phyloP scores from a whole-genome alignment of 2,329 filamentous ascomycete genomes.

The Coniochaeta sp. region DNA sequence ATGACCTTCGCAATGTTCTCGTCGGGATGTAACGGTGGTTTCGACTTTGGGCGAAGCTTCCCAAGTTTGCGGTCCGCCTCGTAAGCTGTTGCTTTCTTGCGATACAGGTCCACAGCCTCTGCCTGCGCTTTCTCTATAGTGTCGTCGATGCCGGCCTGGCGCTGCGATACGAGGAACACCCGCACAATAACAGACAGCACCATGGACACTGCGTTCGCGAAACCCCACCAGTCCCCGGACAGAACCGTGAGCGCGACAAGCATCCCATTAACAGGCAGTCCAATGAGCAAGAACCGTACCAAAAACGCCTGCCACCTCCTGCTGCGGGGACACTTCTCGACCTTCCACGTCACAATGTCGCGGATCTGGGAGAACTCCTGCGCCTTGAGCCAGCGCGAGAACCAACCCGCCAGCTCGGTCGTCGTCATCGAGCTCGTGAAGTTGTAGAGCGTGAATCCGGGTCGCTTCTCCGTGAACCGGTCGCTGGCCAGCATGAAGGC shows the following conservation, averaged over 20 bases:
- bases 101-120: background rate
- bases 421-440: background rate
- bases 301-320: background rate
- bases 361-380: background rate
- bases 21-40: background rate
- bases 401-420: background rate
- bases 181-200: background rate
- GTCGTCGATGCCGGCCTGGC: background rate
- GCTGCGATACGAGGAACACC: background rate
- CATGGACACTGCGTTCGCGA: background rate
- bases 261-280: background rate
- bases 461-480: background rate
- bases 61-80: background rate
- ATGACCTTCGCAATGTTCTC: background rate
- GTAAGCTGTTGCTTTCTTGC: background rate
- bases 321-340: background rate
- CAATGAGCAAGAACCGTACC: background rate
- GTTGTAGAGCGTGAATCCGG: background rate
- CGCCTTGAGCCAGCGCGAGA: background rate
- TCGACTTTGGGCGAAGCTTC: background rate
- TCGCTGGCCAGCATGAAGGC: background rate
- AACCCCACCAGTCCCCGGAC: background rate
- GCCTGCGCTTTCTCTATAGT: background rate
- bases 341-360: background rate
- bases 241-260: background rate